Evolutionary conservation across 2,329 filamentous ascomycete species (phyloP), one percentile per base, ranked within the genome.

Genomic region (Escovopsis sp.): DNA sequence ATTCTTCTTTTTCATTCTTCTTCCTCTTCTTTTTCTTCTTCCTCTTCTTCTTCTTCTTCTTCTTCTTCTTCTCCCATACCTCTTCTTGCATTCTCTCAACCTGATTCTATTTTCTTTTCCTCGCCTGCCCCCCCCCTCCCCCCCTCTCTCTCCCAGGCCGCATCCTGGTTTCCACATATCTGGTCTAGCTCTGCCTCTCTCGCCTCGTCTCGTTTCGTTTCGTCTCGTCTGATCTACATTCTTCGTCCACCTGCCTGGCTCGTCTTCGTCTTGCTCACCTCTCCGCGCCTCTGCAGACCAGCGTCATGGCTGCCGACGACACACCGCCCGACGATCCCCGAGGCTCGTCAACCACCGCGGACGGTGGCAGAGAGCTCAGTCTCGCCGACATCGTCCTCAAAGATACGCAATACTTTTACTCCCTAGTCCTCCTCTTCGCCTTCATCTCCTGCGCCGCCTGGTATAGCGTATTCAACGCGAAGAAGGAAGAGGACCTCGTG

Each of bases 391-490:
- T 50, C 36, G 52, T 68, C 31, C 58, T 68, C 43, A 55, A 56
- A 37, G 47, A 56, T 29, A 61, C 64, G 8, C 63, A 72, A 50
- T 63, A 70, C 38, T 48, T 66, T 34, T 72, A 72, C 45, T 61
- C 68, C 12, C 55, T 63, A 36, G 46, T 68, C n/a, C 60, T 75
- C 31, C 61, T 74, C 12, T 35, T 65, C 26, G 54, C 64, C 15
- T 71, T 75, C 46, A 56, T 73, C 40, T 43, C 61, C 27, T 55
- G 65, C 36, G 64, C 67, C 31, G 65, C 63, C 25, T 58, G 64
- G 41, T 65, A 72, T 51, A 71, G 67, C 48, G 60, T 73, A 29
- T 55, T 65, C 49, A 64, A 61, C 37, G 62, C 66, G 21, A 63
- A 61, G 43, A 66, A 61, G 35, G 61, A 64, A 38, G 66, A 68